These are phyloP conservation scores for Elsinoe australis DNA, from an alignment of 2,329 filamentous ascomycete genomes.

Conservation along the genomic window DNA sequence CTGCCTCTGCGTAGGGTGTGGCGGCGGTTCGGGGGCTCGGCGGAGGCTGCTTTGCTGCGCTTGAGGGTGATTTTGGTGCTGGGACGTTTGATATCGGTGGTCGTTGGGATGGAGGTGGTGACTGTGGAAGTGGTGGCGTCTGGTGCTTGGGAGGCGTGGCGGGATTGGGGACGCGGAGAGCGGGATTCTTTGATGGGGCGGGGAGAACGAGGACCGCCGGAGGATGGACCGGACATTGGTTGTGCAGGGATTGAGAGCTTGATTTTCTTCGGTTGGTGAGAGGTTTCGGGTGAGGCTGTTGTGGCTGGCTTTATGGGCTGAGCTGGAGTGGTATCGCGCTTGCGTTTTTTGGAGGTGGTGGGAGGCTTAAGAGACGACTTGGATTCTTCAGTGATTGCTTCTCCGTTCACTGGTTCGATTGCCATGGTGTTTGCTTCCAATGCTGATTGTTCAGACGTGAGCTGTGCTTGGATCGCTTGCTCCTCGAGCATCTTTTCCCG, in stretches of 20 bases:
- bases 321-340: constrained; percentile 44
- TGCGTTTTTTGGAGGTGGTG: constrained; percentile 44
- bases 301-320: constrained; percentile 2
- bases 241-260: constrained; percentile 26
- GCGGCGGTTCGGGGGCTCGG: constrained; percentile 40
- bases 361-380: constrained; percentile 2
- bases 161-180: constrained; percentile 19
- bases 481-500: constrained; percentile 52
- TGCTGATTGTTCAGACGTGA: constrained; percentile 28
- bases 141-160: constrained; percentile 11
- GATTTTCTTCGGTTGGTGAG: constrained; percentile 30
- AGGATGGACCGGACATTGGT: constrained; percentile 31
- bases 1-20: constrained; percentile 38
- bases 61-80: constrained; percentile 35
- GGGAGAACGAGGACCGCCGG: constrained; percentile 34
- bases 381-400: background rate
- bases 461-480: constrained; percentile 29
- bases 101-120: constrained; percentile 20
- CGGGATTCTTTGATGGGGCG: constrained; percentile 24
- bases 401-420: background rate
- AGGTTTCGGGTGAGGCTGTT: constrained; percentile 20
- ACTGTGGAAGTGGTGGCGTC: background rate
- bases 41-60: constrained; percentile 40
- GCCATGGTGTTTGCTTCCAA: background rate
- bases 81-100: constrained; percentile 23